Evolutionary conservation across 2,329 filamentous ascomycete genomes (phyloP).

Genomic region (Aspergillus ochraceus): DNA sequence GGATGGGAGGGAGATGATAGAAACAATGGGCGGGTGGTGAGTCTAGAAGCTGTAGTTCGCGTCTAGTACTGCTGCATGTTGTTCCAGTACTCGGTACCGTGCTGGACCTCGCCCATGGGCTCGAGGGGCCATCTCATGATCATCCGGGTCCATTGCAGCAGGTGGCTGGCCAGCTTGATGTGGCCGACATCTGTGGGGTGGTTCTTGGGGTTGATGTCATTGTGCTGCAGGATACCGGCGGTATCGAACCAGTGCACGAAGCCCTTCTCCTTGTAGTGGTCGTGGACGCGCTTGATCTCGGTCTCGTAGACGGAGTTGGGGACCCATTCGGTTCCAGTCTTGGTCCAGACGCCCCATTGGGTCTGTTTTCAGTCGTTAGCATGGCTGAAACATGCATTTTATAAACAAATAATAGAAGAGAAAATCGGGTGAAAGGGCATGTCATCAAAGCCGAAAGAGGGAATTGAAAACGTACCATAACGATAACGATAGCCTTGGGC

Average conservation of each 20-base stretch:
- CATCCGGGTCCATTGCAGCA: conserved; percentile 58
- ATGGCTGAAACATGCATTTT: neutral
- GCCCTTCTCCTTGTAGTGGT: conserved; percentile 51
- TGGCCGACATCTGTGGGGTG: conserved; percentile 64
- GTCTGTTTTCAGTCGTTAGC: conserved; percentile 36
- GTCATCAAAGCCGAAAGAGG: no score
- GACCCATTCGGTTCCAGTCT: conserved; percentile 52
- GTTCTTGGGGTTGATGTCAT: conserved; percentile 59
- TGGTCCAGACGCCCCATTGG: conserved; percentile 57
- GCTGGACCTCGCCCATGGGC: conserved; percentile 55
- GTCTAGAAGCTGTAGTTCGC: no score
- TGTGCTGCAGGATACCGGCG: conserved; percentile 61
- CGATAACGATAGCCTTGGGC: conserved; percentile 44
- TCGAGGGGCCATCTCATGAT: conserved; percentile 59
- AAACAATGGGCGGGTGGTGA: neutral
- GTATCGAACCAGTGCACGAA: conserved; percentile 65
- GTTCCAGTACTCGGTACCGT: conserved; percentile 56
- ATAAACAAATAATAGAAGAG: neutral
- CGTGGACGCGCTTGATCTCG: conserved; percentile 53
- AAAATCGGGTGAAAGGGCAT: neutral
- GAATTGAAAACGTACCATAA: conserved; percentile 30
- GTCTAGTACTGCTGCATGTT: conserved; percentile 46
- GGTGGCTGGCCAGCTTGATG: conserved; percentile 61
- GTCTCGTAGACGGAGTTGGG: conserved; percentile 51
- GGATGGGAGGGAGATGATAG: neutral